Evolutionary conservation across 805 yeast genomes (phyloP).

Genomic region (Wickerhamiella sorbophila): DNA sequence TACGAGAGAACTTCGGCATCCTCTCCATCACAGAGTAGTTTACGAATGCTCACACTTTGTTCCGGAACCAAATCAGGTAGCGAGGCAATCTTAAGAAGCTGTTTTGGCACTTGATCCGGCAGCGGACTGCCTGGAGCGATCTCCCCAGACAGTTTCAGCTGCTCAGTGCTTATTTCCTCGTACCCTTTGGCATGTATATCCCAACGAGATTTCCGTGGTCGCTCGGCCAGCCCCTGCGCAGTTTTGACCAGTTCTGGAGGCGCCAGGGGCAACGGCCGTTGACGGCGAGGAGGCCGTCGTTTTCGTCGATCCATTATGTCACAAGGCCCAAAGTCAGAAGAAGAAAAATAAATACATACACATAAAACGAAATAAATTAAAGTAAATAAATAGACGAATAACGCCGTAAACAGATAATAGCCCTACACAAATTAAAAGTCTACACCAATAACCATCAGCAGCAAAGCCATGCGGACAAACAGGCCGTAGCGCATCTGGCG

Average conservation of each 20-base stretch:
- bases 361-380: constrained; percentile 3
- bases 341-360: constrained; percentile 8
- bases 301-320: background rate
- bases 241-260: background rate
- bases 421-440: constrained; percentile 37
- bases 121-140: constrained; percentile 24
- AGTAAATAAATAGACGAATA: constrained; percentile 9
- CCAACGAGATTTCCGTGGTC: constrained; percentile 36
- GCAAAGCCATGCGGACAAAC: constrained; percentile 95
- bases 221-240: background rate
- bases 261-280: constrained; percentile 1
- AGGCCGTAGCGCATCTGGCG: constrained; percentile 99
- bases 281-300: background rate
- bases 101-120: background rate
- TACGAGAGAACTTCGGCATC: background rate
- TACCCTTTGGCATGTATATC: constrained; percentile 57
- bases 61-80: constrained; percentile 1
- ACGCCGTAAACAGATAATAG: constrained; percentile 3
- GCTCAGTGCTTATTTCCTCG: constrained; percentile 53
- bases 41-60: background rate
- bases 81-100: background rate
- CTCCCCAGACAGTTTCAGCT: constrained; percentile 63
- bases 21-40: background rate
- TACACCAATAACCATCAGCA: constrained; percentile 96
- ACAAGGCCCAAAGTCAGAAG: constrained; percentile 1